These are phyloP conservation scores for Amauroascus verrucosus DNA, from an alignment of 2,329 filamentous ascomycete genomes.

Conservation along the genomic window DNA sequence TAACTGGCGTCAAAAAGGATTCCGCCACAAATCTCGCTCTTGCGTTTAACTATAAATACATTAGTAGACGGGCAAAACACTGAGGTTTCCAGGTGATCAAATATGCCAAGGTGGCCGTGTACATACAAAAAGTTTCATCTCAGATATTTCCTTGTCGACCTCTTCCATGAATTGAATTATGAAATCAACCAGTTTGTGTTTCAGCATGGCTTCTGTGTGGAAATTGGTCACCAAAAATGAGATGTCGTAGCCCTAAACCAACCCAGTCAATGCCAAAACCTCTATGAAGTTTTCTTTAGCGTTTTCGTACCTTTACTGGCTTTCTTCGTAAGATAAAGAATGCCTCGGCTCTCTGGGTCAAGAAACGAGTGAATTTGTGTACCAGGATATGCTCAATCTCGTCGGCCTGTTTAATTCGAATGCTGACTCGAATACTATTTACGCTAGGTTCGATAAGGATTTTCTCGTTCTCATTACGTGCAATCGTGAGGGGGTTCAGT, in stretches of 20 bases:
- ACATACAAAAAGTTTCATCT: constrained; percentile 98
- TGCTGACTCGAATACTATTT: constrained; percentile 94
- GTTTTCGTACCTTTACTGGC: constrained; percentile 65
- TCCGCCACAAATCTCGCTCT: constrained; percentile 95
- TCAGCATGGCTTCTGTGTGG: constrained; percentile 96
- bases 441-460: constrained; percentile 93
- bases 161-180: constrained; percentile 99
- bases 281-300: neutral
- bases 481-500: constrained; percentile 78
- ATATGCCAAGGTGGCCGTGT: constrained; percentile 11
- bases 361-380: constrained; percentile 94
- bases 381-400: constrained; percentile 97
- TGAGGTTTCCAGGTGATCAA: neutral
- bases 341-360: constrained; percentile 89
- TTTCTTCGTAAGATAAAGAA: constrained; percentile 96
- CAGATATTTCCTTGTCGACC: constrained; percentile 98
- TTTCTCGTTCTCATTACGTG: constrained; percentile 93
- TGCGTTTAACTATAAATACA: constrained; percentile 67
- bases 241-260: constrained; percentile 82
- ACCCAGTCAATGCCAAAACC: neutral
- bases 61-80: constrained; percentile 15
- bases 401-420: constrained; percentile 98
- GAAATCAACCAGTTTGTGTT: constrained; percentile 98
- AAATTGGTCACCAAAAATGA: constrained; percentile 98
- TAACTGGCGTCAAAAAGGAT: constrained; percentile 89